Percentiles rank a stretch among this genome's conserved stretches.
These are phyloP conservation scores for Rosa lucieae DNA, from an alignment of 306 rosid genomes.

Conservation along the genomic window DNA sequence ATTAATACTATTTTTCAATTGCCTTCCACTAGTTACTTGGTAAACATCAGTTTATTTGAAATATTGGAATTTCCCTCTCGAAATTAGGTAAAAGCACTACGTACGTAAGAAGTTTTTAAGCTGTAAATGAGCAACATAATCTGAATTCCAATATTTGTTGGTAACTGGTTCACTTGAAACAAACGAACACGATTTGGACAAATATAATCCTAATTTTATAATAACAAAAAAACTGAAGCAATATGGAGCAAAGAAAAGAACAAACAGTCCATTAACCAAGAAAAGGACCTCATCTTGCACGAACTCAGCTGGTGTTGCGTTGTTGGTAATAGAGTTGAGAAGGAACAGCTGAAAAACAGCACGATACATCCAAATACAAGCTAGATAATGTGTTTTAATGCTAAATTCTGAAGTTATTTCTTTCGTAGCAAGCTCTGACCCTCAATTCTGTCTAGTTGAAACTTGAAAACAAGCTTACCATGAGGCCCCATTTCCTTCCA, in stretches of 20 bases:
- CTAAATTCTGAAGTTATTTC: conserved; percentile 5
- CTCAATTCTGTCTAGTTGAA: conserved; percentile 59
- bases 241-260: neutral
- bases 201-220: neutral
- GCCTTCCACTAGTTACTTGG: neutral
- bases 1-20: neutral
- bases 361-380: neutral
- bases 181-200: neutral
- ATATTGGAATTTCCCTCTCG: neutral
- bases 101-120: neutral
- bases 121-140: neutral
- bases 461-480: conserved; percentile 65
- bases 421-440: conserved; percentile 59
- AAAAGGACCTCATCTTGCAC: neutral
- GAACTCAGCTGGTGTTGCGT: neutral
- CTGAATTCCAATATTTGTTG: neutral
- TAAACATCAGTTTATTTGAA: neutral
- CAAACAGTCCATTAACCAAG: neutral
- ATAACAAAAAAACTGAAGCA: neutral
- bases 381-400: neutral
- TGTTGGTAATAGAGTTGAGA: neutral
- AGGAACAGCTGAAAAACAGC: neutral
- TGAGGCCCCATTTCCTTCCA: conserved; percentile 88
- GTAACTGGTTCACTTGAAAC: neutral
- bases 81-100: neutral